Evolutionary conservation across 208 protist genomes (phyloP).

Genomic region (Acanthamoeba sp.): DNA sequence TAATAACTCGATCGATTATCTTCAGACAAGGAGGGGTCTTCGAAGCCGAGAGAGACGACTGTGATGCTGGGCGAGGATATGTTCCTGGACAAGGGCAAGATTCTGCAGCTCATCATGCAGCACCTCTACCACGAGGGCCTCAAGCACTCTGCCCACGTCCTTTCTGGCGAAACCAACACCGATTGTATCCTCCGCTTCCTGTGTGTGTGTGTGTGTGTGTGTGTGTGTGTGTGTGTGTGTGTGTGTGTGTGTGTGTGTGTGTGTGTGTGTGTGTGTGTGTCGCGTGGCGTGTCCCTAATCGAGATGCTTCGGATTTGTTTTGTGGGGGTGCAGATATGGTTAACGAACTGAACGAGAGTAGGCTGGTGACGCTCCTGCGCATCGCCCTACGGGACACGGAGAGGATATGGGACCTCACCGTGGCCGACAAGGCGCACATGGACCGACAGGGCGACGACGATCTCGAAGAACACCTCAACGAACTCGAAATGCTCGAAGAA

Average conservation of each 20-base stretch:
- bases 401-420: constrained; percentile 32
- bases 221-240: neutral
- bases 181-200: neutral
- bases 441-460: constrained; percentile 39
- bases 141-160: constrained; percentile 24
- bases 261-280: neutral
- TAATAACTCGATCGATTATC: neutral
- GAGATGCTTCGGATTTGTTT: neutral
- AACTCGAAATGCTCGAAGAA: constrained; percentile 64
- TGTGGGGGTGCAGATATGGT: neutral
- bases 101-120: constrained; percentile 47
- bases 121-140: constrained; percentile 49
- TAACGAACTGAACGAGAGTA: neutral
- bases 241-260: neutral
- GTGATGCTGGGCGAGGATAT: neutral
- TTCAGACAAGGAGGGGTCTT: neutral
- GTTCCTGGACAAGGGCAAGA: constrained; percentile 15
- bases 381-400: constrained; percentile 31
- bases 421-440: constrained; percentile 52
- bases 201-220: neutral
- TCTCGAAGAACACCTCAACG: constrained; percentile 54
- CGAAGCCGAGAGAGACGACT: neutral
- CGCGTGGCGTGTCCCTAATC: neutral
- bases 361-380: constrained; percentile 1
- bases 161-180: neutral